phyloP scores from a whole-genome alignment of 2,329 filamentous ascomycete species.

The Alternaria arbusti region DNA sequence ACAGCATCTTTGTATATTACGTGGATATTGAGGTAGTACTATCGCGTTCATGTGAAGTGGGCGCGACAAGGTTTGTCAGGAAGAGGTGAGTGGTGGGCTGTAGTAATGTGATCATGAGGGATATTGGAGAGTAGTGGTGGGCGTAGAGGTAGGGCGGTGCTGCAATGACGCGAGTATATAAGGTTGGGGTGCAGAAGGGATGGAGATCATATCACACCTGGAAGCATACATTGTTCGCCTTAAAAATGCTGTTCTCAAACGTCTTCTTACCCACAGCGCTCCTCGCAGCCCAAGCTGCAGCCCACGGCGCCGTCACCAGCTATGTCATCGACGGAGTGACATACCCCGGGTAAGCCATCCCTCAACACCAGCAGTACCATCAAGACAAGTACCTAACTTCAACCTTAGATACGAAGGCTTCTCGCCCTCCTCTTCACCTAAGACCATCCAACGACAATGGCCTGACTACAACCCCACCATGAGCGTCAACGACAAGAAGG shows the following conservation, averaged over 20 bases:
- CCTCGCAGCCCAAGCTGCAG: slow-evolving; percentile 37
- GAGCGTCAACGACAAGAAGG: slow-evolving; percentile 56
- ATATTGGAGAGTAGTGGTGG: slow-evolving; percentile 9
- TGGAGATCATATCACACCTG: neutral
- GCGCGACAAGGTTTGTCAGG: slow-evolving; percentile 4
- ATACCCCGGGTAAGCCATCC: slow-evolving; percentile 35
- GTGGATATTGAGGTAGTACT: slow-evolving; percentile 31
- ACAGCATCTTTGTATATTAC: slow-evolving; percentile 25
- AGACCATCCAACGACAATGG: slow-evolving; percentile 66
- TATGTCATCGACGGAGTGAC: slow-evolving; percentile 44
- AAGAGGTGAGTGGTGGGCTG: slow-evolving; percentile 6
- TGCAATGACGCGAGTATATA: slow-evolving; percentile 19
- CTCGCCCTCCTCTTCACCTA: slow-evolving; percentile 55
- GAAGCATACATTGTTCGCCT: slow-evolving; percentile 1
- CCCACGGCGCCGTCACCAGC: slow-evolving; percentile 46
- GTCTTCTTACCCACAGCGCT: slow-evolving; percentile 42
- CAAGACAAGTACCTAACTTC: slow-evolving; percentile 39
- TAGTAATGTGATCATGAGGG: slow-evolving; percentile 16
- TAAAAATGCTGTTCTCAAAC: slow-evolving; percentile 48
- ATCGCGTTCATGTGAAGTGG: slow-evolving; percentile 27
- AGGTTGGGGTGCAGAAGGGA: slow-evolving; percentile 2
- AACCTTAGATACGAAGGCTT: slow-evolving; percentile 60
- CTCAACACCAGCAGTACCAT: slow-evolving; percentile 1
- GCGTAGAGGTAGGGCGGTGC: neutral
- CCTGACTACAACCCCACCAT: slow-evolving; percentile 63